A percentile compares a stretch with the other conserved stretches of the same genome.
Evolutionary conservation across 2,329 filamentous ascomycete genomes (phyloP).

Genomic region (Colletotrichum navitas): DNA sequence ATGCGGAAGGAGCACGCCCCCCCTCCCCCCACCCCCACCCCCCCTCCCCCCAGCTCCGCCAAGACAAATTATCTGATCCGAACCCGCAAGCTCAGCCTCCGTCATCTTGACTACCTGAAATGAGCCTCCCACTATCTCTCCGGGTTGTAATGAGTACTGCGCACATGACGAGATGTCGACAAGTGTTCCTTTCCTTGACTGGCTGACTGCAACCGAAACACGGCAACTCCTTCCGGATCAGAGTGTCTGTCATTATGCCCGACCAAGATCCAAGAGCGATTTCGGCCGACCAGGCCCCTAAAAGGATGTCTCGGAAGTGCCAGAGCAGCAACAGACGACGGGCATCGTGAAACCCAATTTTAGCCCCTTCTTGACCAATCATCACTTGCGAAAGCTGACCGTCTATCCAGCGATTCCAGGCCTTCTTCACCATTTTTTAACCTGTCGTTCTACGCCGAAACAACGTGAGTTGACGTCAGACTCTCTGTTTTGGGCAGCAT

Average conservation of each 20-base stretch:
- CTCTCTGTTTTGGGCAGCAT: conserved; percentile 40
- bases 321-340: conserved; percentile 11
- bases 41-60: conserved; percentile 18
- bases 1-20: conserved; percentile 27
- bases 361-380: background rate
- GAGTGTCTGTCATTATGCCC: conserved; percentile 21
- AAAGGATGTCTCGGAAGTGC: background rate
- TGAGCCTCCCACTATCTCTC: background rate
- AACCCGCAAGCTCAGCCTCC: too few relatives aligned
- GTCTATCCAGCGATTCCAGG: conserved; percentile 21
- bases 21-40: too few relatives aligned
- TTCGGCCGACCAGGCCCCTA: conserved; percentile 9
- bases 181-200: background rate
- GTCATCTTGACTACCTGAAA: conserved; percentile 5
- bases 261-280: conserved; percentile 18
- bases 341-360: conserved; percentile 4
- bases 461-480: conserved; percentile 41
- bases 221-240: background rate
- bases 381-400: conserved; percentile 1
- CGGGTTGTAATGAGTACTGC: conserved; percentile 2
- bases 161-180: conserved; percentile 7
- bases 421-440: conserved; percentile 27
- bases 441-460: conserved; percentile 33
- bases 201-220: background rate
- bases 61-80: conserved; percentile 45